Conservation (phyloP, 768 basidiomycete genomes). For the Phaeotremella skinneri region DNA sequence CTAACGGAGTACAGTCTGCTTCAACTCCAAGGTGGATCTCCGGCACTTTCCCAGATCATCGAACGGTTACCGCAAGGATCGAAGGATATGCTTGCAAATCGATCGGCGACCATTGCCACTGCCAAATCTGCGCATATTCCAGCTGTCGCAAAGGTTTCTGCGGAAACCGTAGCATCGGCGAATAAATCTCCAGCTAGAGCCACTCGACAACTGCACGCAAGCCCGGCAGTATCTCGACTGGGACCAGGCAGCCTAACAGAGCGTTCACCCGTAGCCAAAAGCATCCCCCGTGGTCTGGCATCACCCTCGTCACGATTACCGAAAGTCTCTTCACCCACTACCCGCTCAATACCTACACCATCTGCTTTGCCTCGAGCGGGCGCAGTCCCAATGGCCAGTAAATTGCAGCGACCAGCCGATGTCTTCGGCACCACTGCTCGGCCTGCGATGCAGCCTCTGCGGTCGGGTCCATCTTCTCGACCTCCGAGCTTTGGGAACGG, state of each 20-base stretch:
- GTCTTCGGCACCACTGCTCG: constrained; percentile 5
- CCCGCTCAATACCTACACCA: constrained; percentile 20
- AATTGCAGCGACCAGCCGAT: constrained; percentile 12
- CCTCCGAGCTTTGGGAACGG: constrained; percentile 12
- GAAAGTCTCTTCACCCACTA: constrained; percentile 18
- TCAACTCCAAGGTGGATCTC: constrained; percentile 38
- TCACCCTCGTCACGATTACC: constrained; percentile 22
- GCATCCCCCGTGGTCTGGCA: constrained; percentile 10
- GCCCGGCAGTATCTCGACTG: not conserved
- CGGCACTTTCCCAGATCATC: constrained; percentile 29
- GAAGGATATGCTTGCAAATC: constrained; percentile 46
- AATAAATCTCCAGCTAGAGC: not conserved
- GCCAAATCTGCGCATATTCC: constrained; percentile 23
- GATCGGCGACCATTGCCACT: constrained; percentile 37
- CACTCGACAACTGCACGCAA: not conserved
- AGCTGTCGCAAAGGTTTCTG: constrained; percentile 19
- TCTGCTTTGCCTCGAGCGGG: constrained; percentile 27
- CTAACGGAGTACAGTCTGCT: constrained; percentile 28
- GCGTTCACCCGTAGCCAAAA: constrained; percentile 5
- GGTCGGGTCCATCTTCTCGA: constrained; percentile 4
- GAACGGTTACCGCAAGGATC: constrained; percentile 35
- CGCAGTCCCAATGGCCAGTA: constrained; percentile 2
- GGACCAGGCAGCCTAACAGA: not conserved
- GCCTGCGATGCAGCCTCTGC: constrained; percentile 30
- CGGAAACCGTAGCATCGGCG: constrained; percentile 13